Conservation (phyloP, 1,284 basidiomycete species). For the Cryptococcus neoformans region DNA sequence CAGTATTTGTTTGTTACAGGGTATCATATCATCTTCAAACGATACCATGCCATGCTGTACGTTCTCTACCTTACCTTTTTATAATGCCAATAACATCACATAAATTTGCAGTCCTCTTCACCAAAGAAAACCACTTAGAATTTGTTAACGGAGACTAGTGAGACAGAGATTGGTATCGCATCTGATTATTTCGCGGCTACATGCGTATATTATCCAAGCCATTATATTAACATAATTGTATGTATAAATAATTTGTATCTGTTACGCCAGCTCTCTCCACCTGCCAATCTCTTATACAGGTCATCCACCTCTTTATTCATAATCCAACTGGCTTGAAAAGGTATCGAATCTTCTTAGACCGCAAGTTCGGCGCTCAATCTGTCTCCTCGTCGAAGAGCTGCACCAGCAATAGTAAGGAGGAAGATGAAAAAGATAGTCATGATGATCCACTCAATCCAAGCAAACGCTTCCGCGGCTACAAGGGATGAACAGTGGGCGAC, state of each 20-base stretch:
- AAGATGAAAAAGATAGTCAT: conserved; percentile 35
- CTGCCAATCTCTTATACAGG: not conserved
- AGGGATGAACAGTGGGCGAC: conserved; percentile 42
- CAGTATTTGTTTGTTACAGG: no score
- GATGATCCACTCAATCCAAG: conserved; percentile 49
- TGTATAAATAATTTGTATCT: not conserved
- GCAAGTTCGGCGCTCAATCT: conserved; percentile 28
- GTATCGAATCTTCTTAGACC: not conserved
- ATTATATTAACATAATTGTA: not conserved
- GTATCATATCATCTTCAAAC: no score
- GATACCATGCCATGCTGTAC: no score
- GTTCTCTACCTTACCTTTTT: no score
- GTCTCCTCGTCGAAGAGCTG: conserved; percentile 40
- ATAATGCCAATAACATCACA: no score
- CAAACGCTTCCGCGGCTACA: conserved; percentile 47
- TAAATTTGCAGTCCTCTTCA: no score
- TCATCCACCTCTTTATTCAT: not conserved
- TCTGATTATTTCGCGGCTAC: not conserved
- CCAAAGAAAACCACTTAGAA: no score
- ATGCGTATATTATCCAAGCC: not conserved
- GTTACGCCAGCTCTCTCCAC: not conserved
- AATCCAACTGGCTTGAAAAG: no score
- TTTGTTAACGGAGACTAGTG: not conserved
- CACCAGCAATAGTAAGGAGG: conserved; percentile 29
- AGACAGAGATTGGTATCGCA: not conserved